A percentile compares a stretch with the other conserved stretches of the same genome.
phyloP scores from a whole-genome alignment of 352 stramenopile genomes.

The Phytophthora gonapodyides region DNA sequence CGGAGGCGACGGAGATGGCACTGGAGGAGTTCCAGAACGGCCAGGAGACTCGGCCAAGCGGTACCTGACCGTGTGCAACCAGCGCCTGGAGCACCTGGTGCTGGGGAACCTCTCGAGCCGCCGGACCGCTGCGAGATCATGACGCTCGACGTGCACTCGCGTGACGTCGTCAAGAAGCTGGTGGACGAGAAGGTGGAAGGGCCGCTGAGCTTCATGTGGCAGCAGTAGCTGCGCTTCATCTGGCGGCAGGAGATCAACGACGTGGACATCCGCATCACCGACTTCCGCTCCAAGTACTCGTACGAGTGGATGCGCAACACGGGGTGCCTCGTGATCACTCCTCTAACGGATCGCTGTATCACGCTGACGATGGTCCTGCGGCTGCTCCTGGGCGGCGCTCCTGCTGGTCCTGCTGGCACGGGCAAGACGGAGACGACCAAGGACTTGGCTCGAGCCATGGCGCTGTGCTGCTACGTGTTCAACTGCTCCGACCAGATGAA shows the following conservation, averaged over 20 bases:
- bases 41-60: conserved; percentile 85
- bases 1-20: conserved; percentile 95
- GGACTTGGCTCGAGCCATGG: conserved; percentile 84
- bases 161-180: conserved; percentile 92
- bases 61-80: conserved; percentile 81
- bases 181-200: conserved; percentile 91
- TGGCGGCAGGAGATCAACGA: conserved; percentile 94
- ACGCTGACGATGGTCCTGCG: conserved; percentile 96
- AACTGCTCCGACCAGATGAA: conserved; percentile 92
- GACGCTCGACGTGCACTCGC: conserved; percentile 94
- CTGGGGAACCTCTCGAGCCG: conserved; percentile 86
- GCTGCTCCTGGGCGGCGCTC: conserved; percentile 95
- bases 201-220: conserved; percentile 87
- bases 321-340: conserved; percentile 95
- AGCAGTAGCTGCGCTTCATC: conserved; percentile 89
- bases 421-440: conserved; percentile 91
- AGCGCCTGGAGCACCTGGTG: conserved; percentile 90
- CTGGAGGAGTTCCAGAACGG: conserved; percentile 90
- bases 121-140: conserved; percentile 95
- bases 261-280: conserved; percentile 96
- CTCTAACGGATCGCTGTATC: conserved; percentile 97
- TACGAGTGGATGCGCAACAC: conserved; percentile 92
- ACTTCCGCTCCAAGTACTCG: conserved; percentile 95
- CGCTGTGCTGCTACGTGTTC: conserved; percentile 89
- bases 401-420: conserved; percentile 93